phyloP scores from a whole-genome alignment of 768 basidiomycete species.

The Tephrocybe sp. region DNA sequence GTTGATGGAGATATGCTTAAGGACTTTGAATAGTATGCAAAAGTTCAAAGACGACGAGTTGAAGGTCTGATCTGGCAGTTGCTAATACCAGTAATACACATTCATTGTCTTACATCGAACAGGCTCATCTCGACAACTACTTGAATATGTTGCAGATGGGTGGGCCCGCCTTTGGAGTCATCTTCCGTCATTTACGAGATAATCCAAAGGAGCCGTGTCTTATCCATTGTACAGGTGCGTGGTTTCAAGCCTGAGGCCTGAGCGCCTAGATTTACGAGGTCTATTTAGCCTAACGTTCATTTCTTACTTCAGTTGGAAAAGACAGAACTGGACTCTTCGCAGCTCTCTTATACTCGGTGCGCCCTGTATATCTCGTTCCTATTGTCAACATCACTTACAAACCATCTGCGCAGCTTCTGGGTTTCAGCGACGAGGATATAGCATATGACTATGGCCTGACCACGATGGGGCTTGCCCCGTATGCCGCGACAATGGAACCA shows the following conservation, averaged over 20 bases:
- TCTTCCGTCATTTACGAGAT: conserved; percentile 36
- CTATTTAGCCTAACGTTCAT: no score
- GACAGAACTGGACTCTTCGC: conserved; percentile 40
- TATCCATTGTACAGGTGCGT: conserved; percentile 41
- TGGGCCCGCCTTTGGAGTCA: conserved; percentile 26
- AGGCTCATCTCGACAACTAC: conserved; percentile 32
- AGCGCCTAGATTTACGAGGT: no score
- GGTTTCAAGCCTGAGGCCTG: background rate
- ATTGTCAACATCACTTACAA: background rate
- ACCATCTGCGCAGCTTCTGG: conserved; percentile 31
- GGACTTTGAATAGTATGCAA: background rate
- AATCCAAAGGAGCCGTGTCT: conserved; percentile 35
- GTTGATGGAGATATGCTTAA: background rate
- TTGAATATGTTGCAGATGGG: conserved; percentile 28
- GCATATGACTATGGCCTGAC: conserved; percentile 39
- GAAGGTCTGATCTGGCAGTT: background rate
- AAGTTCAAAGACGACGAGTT: background rate
- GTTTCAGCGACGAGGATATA: conserved; percentile 36
- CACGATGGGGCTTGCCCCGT: conserved; percentile 33
- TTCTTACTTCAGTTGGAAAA: conserved; percentile 32
- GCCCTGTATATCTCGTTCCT: background rate
- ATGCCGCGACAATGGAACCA: conserved; percentile 23
- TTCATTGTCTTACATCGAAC: background rate
- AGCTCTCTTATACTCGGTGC: conserved; percentile 32
- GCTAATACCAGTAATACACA: background rate